Base-by-base conservation (phyloP, 1,284 basidiomycete genomes). In the Tylopilus orsonianus region DNA sequence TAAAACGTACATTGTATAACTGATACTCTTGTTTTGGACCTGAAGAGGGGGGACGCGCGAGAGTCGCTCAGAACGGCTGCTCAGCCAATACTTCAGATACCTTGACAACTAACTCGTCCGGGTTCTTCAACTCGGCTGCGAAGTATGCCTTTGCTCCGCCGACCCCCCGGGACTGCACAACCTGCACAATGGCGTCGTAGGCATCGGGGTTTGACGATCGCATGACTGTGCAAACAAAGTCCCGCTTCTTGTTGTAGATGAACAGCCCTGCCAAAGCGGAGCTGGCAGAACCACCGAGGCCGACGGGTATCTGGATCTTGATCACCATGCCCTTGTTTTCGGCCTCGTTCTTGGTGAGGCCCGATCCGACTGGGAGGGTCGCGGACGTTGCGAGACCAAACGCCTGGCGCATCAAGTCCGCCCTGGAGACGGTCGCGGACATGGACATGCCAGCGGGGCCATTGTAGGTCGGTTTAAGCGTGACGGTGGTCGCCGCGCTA, bases 131-230 rank as follows among this genome's bases (percentile, higher is more conserved):
- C 56, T 78, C 75, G 1, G 80, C 79, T 2, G 72, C 66, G 47
- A 83, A 81, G 56, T 81, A 82, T 0, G 75, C 80, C 59, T 80
- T 82, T n/a, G 64, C 59, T 0, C 75, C 73, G 4, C 65, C 66
- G 4, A 75, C 68, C 3, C 78, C 77, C 37, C 71, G 68, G 12
- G 55, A 56, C 32, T 61, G 60, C n/a, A 82, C 65, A 4, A 67
- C 58, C 20, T 68, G 50, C 26, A 58, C 48, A 32, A 81, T 42
- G 18, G 61, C 52, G 44, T 76, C 71, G 49, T 77, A 83, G 2
- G 58, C 71, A 0, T 44, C 50, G 5, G 67, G 59, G 22, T 67
- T 63, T 26, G 75, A 73, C 1, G 44, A 40, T 13, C 66, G 61
- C 19, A 56, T 16, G 16, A 79, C 61, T 0, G 56, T 56, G 52